Evolutionary conservation across 2,329 filamentous ascomycete species (phyloP), one percentile per base, ranked within the genome.

Genomic region (Furcasterigmium furcatum): DNA sequence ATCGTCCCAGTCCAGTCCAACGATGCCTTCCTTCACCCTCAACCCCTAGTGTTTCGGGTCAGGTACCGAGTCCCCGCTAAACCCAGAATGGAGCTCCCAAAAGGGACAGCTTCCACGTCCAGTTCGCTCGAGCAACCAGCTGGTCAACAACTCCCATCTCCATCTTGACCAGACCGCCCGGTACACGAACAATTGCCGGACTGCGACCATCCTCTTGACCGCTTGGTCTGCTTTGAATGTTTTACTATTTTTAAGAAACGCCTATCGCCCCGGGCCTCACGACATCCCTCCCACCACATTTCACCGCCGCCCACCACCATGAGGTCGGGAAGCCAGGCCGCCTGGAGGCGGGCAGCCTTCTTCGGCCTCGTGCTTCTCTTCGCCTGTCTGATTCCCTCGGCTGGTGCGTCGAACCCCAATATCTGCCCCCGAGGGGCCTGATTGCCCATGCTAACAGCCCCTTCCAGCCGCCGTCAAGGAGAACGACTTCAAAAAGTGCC

Each of bases 401-500:
- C 57, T 81, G 74, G 22, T 39, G 24, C 12, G 14, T 22, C 13
- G 5, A 4, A 24, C 16, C n/a, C n/a, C 2, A 16, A 25, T 27
- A 21, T n/a, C 2, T 16, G 8, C 10, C 4, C 3, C 16, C 10
- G 5, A 5, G 4, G 10, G 24, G 24, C 24, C 24, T 12, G 24
- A 27, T 27, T 18, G 18, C 34, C 38, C 3, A 13, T 35, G 27
- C 38, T 32, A 32, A 46, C 24, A n/a, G n/a, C n/a, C 9, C 46
- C 9, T 8, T 19, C 46, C 55, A 95, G 91, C 80, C 53, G 77
- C 81, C 58, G 94, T 99, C 43, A 99, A 99, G 72, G 87, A 96
- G 63, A 84, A 96, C 59, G 91, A 95, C 66, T 99, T 97, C 78
- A 99, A 97, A 64, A 96, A 87, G 58, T 99, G 94, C 72, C 74